Evolutionary conservation across 2,329 filamentous ascomycete species (phyloP), one percentile per base, ranked within the genome.

Genomic region (Coniosporium tulheliwenetii): DNA sequence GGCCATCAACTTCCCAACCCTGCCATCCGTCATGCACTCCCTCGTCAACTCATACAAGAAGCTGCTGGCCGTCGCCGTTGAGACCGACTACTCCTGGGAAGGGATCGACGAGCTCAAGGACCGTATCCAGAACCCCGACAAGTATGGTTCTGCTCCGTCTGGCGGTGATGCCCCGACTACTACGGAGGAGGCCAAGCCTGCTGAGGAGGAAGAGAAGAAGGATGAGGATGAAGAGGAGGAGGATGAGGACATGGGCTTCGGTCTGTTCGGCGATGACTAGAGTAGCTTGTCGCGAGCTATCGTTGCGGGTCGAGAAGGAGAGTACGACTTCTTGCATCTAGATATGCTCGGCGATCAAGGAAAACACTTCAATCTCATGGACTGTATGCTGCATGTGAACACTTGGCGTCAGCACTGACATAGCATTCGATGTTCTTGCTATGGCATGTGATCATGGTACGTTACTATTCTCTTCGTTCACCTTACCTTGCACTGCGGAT

Each of bases 21-120:
- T 96, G 50, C 87, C 91, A 54, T 94, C 91, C 44, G 78, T 96
- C 68, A 82, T 94, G 58, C 91, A 98, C 83, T 93, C 85, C 52
- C 56, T 98, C 52, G 75, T 96, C 77, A 98, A 96, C 79, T 66
- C 73, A 59, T 98, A 98, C 85, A 98, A 98, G 86, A 95, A 94
- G 63, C 71, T 83, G 52, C 72, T 96, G 54, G 75, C 91, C 52
- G 79, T 95, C 57, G 93, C 91, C 58, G 65, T 98, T 58, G 76
- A 79, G 69, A 95, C 85, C 56, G 87, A 93, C 53, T 81, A 81
- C 75, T 81, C 78, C 69, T 98, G 91, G 89, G 79, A 87, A 57
- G 85, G 85, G 68, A 94, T 98, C 60, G 79, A 93, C 60, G 76
- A 94, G 70, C 82, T 98, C 72, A 98, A 98, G 83, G 91, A 98